Conservation (phyloP, 1,139 yeast species). For the Insectozyma bohioensis region DNA sequence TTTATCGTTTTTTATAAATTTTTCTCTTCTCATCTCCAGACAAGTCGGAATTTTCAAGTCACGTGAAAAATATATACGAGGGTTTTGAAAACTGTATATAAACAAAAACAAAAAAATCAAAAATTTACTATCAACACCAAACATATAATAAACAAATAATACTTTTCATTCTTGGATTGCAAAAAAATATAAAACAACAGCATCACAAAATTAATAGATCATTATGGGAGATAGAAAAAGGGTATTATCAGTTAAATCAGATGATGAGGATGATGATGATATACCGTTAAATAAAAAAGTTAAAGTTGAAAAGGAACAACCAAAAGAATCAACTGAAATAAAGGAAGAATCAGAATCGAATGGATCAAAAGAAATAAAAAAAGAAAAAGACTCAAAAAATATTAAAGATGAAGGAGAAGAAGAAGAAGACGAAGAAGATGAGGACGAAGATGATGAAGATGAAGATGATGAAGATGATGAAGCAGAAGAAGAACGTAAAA, state of each 20-base stretch:
- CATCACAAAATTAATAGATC: too few relatives aligned
- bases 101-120: conserved; percentile 1
- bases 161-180: too few relatives aligned
- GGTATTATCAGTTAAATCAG: conserved; percentile 23
- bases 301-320: conserved; percentile 13
- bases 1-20: background rate
- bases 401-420: conserved; percentile 10
- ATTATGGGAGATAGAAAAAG: conserved; percentile 39
- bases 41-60: background rate
- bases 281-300: conserved; percentile 36
- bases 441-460: conserved; percentile 28
- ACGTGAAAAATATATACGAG: conserved; percentile 2
- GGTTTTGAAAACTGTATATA: background rate
- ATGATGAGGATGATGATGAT: conserved; percentile 40
- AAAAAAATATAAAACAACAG: too few relatives aligned
- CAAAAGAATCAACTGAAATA: conserved; percentile 12
- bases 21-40: conserved; percentile 4
- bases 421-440: conserved; percentile 19
- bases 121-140: too few relatives aligned
- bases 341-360: conserved; percentile 13
- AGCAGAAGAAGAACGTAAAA: conserved; percentile 53
- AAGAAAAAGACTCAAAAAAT: conserved; percentile 13
- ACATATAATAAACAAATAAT: background rate
- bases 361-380: conserved; percentile 26
- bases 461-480: conserved; percentile 46